Base-by-base conservation (phyloP, 495 filamentous ascomycete species). In the Penicillium canariense region DNA sequence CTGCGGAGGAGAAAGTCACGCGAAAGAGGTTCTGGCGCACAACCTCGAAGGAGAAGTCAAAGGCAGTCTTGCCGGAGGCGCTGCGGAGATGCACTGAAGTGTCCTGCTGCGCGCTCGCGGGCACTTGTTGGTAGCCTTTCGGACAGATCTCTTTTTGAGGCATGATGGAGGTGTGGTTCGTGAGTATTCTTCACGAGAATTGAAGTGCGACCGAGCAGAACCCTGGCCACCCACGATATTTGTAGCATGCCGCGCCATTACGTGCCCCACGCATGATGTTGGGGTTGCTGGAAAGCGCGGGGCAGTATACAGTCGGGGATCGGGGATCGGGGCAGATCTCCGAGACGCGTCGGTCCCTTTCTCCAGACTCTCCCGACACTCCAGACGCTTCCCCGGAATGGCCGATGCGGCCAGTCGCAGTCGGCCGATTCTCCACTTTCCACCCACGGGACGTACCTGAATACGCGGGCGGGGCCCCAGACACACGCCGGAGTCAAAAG, bases 21-120 rank as follows among this genome's bases (percentile, higher is more conserved):
- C 85, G 76, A 65, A 87, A 88, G 3, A 88, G 67, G 42, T 84
- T 82, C 14, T 78, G 71, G 20, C 79, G 77, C 31, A 87, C 25
- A 5, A 77, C 74, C 60, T 86, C 78, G 61, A 88, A 85, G 9
- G 70, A 70, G 63, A 88, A 86, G 15, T 75, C 66, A 52, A 81
- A 80, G 0, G 60, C 61, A 31, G 63, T 58, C 14, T 68, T 61
- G 26, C 68, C 67, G 9, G 66, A 67, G 40, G 60, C 67, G 9
- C 77, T 81, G 35, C 69, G 64, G 36, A 86, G 70, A 32, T 68
- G 59, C 2, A 85, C 53, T 1, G 61, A 52, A 23, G 70, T 50
- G 25, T 61, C 53, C 18, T 58, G 55, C 8, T 65, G 56, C 8
- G 56, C 36, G 17, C 46, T 55, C 20, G 55, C 43, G 2, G 62